A percentile compares a stretch with the other conserved stretches of the same genome.
Conservation (phyloP, 2,329 filamentous ascomycete species). For the Lecanosticta acicola region DNA sequence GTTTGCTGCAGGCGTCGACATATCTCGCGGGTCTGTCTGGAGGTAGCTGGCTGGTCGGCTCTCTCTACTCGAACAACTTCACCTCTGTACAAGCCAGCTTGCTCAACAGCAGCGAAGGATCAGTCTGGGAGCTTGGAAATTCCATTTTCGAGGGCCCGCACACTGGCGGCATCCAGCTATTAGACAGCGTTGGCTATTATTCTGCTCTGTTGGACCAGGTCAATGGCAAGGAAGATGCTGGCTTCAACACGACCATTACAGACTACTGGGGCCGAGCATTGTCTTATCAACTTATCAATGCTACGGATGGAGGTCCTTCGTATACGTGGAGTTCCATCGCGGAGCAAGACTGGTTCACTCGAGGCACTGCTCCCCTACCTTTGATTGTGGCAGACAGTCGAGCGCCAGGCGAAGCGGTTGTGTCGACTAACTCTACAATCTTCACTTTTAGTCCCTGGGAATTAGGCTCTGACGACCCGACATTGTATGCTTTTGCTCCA, state of each 20-base stretch:
- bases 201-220: slow-evolving; percentile 54
- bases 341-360: slow-evolving; percentile 55
- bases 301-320: slow-evolving; percentile 62
- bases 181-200: slow-evolving; percentile 59
- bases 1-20: slow-evolving; percentile 72
- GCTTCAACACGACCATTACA: slow-evolving; percentile 67
- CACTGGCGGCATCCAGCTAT: slow-evolving; percentile 45
- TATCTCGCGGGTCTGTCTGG: slow-evolving; percentile 78
- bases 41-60: slow-evolving; percentile 80
- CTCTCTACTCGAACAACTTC: slow-evolving; percentile 72
- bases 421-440: slow-evolving; percentile 68
- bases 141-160: slow-evolving; percentile 57
- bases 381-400: slow-evolving; percentile 67
- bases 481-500: slow-evolving; percentile 64
- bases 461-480: slow-evolving; percentile 71
- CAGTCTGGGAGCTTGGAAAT: slow-evolving; percentile 58
- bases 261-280: slow-evolving; percentile 80
- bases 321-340: slow-evolving; percentile 82
- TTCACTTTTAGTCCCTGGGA: slow-evolving; percentile 77
- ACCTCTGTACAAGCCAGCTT: slow-evolving; percentile 60
- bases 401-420: slow-evolving; percentile 53
- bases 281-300: slow-evolving; percentile 80
- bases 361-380: slow-evolving; percentile 63
- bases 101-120: too few relatives aligned
- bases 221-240: slow-evolving; percentile 55